These are phyloP conservation scores for Aristolochia fimbriata DNA, from an alignment of 164 flowering plant genomes.

Conservation along the genomic window DNA sequence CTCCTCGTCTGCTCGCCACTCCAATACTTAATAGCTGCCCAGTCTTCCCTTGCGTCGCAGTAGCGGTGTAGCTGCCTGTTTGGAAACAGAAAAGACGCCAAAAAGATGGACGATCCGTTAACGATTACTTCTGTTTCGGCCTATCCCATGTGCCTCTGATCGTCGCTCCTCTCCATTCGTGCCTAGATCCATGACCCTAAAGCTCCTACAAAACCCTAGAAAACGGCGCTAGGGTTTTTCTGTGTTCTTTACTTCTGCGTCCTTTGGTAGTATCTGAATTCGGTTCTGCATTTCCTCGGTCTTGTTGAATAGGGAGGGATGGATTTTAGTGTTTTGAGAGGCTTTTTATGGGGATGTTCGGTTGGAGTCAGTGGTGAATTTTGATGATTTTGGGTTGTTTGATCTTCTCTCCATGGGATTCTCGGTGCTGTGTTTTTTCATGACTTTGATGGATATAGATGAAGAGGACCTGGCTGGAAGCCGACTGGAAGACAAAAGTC, in stretches of 20 bases:
- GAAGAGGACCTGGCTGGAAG: conserved; percentile 1
- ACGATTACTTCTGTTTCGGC: not conserved
- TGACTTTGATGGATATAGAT: conserved; percentile 3
- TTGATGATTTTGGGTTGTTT: not conserved
- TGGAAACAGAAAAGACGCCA: no score
- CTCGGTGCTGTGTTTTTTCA: not conserved
- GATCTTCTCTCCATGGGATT: not conserved
- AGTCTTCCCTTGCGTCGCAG: no score
- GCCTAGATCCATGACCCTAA: not conserved
- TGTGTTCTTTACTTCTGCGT: not conserved
- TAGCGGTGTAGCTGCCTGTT: no score
- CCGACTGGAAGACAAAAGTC: not conserved
- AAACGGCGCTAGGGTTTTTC: conserved; percentile 5
- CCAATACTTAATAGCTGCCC: no score
- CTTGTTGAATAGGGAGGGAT: not conserved
- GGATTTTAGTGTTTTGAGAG: not conserved
- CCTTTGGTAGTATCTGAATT: not conserved
- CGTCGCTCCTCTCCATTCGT: not conserved
- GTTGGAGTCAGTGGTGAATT: not conserved
- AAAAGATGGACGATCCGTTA: not conserved
- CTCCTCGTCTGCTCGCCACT: no score
- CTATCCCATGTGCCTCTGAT: not conserved
- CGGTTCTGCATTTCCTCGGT: not conserved
- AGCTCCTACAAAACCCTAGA: conserved; percentile 1
- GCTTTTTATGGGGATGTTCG: not conserved